Base-by-base conservation (phyloP, 352 stramenopile species). In the Pythium plurisporium region DNA sequence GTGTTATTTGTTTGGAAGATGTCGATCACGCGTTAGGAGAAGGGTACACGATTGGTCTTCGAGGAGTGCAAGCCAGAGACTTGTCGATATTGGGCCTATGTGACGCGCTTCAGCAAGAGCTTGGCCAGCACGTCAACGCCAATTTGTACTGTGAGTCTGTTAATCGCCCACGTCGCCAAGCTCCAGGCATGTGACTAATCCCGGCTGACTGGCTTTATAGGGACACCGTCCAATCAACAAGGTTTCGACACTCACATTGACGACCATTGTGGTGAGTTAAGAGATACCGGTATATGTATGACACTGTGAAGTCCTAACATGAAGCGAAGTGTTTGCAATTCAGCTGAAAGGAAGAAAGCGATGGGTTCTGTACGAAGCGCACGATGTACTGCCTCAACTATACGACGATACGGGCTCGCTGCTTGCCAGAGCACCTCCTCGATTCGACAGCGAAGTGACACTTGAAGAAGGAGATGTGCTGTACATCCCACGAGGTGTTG, bases 261-360 rank as follows among this genome's bases (percentile, higher is more conserved):
- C 19, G 68, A 73, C 25, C 68, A 75, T 23, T 75, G 68, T 17
- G 68, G 68, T 75, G 31, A 19, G 30, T n/a, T n/a, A n/a, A n/a
- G n/a, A n/a, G n/a, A n/a, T n/a, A n/a, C n/a, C n/a, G n/a, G n/a
- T n/a, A n/a, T n/a, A n/a, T n/a, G n/a, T n/a, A n/a, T n/a, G n/a
- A n/a, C n/a, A n/a, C n/a, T 26, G n/a, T 20, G 27, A 42, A 20
- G 27, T 53, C 29, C 5, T 51, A 26, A 15, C 25, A 14, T 54
- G 29, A 11, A 43, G n/a, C 20, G 37, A 25, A 75, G 68, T 75
- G n/a, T 75, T 75, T 45, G 61, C 62, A 0, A 17, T 75, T 10
- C 68, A 73, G 38, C 23, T 73, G 4, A 70, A 73, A 51, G 68
- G 68, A 30, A 36, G 17, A 14, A 75, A 75, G 23, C 62, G 47